Base-by-base conservation (phyloP, 805 yeast genomes). In the Candida sonorensis region DNA sequence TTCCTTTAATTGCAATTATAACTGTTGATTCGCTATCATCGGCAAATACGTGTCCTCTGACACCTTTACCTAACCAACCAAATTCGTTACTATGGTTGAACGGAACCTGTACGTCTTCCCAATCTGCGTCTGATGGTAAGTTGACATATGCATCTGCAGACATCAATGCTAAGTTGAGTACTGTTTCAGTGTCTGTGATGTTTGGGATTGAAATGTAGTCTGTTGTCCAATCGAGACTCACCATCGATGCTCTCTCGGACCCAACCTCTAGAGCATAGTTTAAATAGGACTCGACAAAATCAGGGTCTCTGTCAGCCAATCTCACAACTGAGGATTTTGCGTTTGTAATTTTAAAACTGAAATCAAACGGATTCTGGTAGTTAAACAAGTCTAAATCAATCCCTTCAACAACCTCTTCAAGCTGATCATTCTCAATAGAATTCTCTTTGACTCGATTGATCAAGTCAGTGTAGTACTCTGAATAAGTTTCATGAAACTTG, bases 61-160 rank as follows among this genome's bases (percentile, higher is more conserved):
- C 58, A 1, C 97, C 97, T 39, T 73, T 76, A 8, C 66, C 77
- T 40, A 75, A 71, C 98, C 97, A 92, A 3, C 97, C 97, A 53
- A 80, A 80, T 12, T 78, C 74, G n/a, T 61, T 64, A 26, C 71
- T 55, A 18, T 66, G 61, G 38, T 72, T 64, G 65, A 78, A 84
- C 7, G 37, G 28, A 20, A 38, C 35, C 1, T 54, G 58, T 5
- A 54, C 53, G 47, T 90, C 92, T 34, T 81, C 62, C 97, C 97
- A 92, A 51, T 85, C 94, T 29, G 87, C 88, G 16, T 77, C 72
- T 5, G 60, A 50, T 3, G 97, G 97, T 19, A 74, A 61, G 28
- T 72, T 69, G 3, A 86, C 94, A 51, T 90, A 92, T 3, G 97
- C 97, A 53, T 92, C 82, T 1, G 95, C 83, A 0, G 95, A 76